Conservation (phyloP, 2,329 filamentous ascomycete species). For the Fusarium hostae region DNA sequence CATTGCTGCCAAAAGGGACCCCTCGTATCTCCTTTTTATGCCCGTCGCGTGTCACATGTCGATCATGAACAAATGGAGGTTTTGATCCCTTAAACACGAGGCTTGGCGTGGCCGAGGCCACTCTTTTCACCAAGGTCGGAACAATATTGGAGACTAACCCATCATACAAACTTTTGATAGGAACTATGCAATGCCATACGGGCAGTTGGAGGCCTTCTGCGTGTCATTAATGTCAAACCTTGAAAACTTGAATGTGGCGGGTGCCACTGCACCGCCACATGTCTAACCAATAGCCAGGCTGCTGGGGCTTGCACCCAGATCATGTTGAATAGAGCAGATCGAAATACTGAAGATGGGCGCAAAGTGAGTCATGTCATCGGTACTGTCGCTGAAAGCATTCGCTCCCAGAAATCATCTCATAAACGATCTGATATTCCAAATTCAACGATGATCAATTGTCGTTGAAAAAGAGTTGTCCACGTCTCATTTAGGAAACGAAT, state of each 20-base stretch:
- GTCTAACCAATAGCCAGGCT: not conserved
- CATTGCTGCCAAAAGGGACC: not conserved
- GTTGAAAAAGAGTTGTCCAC: constrained; percentile 33
- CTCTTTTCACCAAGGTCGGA: not conserved
- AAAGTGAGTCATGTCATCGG: not conserved
- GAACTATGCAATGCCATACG: not conserved
- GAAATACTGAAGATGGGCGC: not conserved
- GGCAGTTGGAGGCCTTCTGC: constrained; percentile 17
- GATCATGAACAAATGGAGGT: constrained; percentile 20
- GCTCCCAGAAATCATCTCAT: not conserved
- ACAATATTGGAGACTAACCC: not conserved
- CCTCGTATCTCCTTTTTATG: constrained; percentile 17
- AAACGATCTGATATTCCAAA: not conserved
- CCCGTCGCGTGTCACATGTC: constrained; percentile 19
- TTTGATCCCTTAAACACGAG: constrained; percentile 1
- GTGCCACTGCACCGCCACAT: constrained; percentile 5
- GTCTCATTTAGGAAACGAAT: constrained; percentile 18
- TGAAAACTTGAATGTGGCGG: constrained; percentile 1
- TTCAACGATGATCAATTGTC: not conserved
- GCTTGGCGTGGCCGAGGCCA: constrained; percentile 23
- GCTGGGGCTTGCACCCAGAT: not conserved
- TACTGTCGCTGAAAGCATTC: too few relatives aligned
- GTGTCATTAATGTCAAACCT: not conserved
- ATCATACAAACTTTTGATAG: not conserved
- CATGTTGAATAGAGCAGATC: not conserved